Base-by-base conservation (phyloP, 345 rosid species). In the Salix caprea region DNA sequence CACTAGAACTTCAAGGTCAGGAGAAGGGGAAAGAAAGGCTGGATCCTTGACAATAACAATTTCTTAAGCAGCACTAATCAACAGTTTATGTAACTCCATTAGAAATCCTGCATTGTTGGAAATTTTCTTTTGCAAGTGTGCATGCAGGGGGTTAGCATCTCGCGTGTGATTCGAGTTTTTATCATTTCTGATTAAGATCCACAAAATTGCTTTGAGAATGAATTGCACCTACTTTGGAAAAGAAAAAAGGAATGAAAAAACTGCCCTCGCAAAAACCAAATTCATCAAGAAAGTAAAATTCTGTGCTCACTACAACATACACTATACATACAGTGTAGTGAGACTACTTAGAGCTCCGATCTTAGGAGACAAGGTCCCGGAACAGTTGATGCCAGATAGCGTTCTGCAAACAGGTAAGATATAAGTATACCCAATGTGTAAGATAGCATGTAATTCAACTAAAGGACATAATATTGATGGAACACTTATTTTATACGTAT, bases 361-460 rank as follows among this genome's bases (percentile, higher is more conserved):
- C 86, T 75, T 81, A 21, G 97, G 90, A 62, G 97, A 87, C 81
- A 96, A 87, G 23, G 82, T 80, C 79, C 99, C 98, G 1, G 94
- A 89, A 70, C 92, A 91, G 85, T 89, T 90, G 90, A 91, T 86
- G 50, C 89, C 89, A 42, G 98, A 87, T 83, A 96, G 82, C 37
- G 94, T 85, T 80, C 99, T 93, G 92, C 85, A 79, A 80, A 58
- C 12, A 68, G 74, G 72, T 21, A 74, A 75, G 67, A 65, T 26
- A 65, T 74, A 78, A 84, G 86, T 67, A 58, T 24, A 61, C 18
- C 8, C 42, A 6, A 69, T 18, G 28, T 6, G 28, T 10, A 10
- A 58, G 64, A 32, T 32, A 77, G 73, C 9, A 62, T 70, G 32
- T 7, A 30, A 76, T 24, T 42, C 65, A 69, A 71, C n/a, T 26